Conservation (phyloP, 192 early-diverging fungal species). For the Mortierella alpina region DNA sequence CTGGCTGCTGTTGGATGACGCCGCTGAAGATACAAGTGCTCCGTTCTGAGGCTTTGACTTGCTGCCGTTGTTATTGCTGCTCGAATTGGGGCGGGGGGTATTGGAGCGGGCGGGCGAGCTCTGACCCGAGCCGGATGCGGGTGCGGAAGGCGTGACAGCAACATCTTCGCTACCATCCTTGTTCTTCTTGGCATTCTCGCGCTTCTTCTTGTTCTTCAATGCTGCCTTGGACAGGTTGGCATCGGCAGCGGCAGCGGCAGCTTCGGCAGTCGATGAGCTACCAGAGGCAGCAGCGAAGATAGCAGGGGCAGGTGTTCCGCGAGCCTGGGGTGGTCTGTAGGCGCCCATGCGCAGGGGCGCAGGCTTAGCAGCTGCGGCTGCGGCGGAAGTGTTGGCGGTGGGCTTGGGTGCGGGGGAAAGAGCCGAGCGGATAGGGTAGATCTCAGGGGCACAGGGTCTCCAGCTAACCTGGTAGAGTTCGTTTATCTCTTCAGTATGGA, state of each 20-base stretch:
- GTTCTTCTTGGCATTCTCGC: conserved; percentile 69
- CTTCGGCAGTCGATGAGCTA: conserved; percentile 16
- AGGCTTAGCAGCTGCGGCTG: conserved; percentile 53
- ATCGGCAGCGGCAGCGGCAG: conserved; percentile 28
- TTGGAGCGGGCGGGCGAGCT: conserved; percentile 37
- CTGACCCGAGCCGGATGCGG: conserved; percentile 23
- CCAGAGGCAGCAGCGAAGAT: conserved; percentile 42
- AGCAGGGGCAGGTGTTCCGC: conserved; percentile 60
- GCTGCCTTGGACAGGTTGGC: conserved; percentile 61
- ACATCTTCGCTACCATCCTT: conserved; percentile 56
- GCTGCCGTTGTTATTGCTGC: conserved; percentile 9
- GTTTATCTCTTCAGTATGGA: conserved; percentile 79
- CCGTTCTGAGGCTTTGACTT: conserved; percentile 41
- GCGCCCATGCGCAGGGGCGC: conserved; percentile 65
- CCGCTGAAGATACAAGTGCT: conserved; percentile 27
- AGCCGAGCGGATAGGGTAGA: conserved; percentile 82
- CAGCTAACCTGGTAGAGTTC: conserved; percentile 88
- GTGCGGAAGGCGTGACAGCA: conserved; percentile 6
- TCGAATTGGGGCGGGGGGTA: conserved; percentile 35
- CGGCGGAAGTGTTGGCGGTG: conserved; percentile 60
- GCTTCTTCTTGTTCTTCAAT: conserved; percentile 80
- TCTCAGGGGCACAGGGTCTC: conserved; percentile 70
- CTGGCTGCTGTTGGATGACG: conserved; percentile 30
- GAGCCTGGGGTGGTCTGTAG: conserved; percentile 78
- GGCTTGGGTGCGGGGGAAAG: conserved; percentile 78